Base-by-base conservation (phyloP, 768 basidiomycete genomes). In the Rhizopogon salebrosus region DNA sequence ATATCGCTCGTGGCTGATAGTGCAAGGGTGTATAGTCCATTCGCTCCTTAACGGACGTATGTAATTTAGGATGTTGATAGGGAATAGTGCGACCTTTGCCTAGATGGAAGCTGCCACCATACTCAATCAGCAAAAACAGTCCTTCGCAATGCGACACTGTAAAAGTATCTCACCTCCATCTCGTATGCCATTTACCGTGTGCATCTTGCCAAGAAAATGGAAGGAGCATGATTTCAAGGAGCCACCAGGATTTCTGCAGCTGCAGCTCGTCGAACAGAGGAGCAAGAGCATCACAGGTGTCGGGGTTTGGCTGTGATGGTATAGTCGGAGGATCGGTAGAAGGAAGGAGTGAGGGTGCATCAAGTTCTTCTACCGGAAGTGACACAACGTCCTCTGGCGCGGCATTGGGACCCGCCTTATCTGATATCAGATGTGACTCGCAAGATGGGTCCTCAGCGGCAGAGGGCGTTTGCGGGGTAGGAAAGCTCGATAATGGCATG, bases 221-320 rank as follows among this genome's bases (percentile, higher is more conserved):
- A 50, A 76, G 60, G 14, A 85, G 87, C 0, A 89, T 26, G 24
- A 88, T 67, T 67, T 92, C 89, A 34, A 89, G 67, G n/a, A 87
- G 31, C 87, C 85, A 86, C 89, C 89, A 92, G 1, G 72, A 4
- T 18, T 64, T 67, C 14, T 65, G 64, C 7, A 45, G 42, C 62
- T 70, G 64, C 41, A 91, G 67, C 55, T 72, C 50, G 57, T 90
- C 87, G 54, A 81, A 69, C 2, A 83, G 58, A 1, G 77, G 79
- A 60, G 80, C 67, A n/a, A 80, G 38, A n/a, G 74, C 75, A 31
- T 67, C 48, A n/a, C 53, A 50, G 26, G 23, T 37, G 46, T 68
- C 60, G 10, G 57, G 51, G 34, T 54, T 54, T 23, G 49, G 13
- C 22, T 3, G 31, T 6, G 45, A 9, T 22, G 50, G 22, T 20